Conservation (phyloP, 2,329 filamentous ascomycete genomes). For the Reticulascus tulasneorum region DNA sequence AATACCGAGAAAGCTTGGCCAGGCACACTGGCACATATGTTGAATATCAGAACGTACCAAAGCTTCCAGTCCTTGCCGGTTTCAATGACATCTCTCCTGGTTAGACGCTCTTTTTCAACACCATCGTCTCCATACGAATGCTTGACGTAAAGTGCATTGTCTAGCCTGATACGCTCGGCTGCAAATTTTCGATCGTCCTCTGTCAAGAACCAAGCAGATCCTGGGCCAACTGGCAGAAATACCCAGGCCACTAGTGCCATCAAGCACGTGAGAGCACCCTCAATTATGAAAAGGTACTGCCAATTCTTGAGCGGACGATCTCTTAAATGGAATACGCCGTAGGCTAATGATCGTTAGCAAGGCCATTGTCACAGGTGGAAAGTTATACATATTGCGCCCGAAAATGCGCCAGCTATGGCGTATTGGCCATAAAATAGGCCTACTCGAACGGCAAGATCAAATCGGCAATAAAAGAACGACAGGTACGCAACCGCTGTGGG, state of each 20-base stretch:
- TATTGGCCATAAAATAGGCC: conserved; percentile 55
- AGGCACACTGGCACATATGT: conserved; percentile 28
- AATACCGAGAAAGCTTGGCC: conserved; percentile 27
- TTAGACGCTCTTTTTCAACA: conserved; percentile 18
- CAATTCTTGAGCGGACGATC: conserved; percentile 28
- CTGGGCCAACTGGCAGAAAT: conserved; percentile 32
- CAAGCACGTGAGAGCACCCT: conserved; percentile 34
- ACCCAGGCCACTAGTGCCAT: conserved; percentile 32
- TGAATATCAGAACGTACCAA: conserved; percentile 27
- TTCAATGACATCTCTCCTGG: conserved; percentile 25
- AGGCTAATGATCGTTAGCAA: conserved; percentile 19
- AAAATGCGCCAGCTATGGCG: conserved; percentile 51
- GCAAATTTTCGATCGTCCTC: conserved; percentile 30
- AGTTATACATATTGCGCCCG: conserved; percentile 39
- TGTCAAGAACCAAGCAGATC: conserved; percentile 33
- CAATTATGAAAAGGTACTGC: conserved; percentile 42
- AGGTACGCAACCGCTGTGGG: conserved; percentile 56
- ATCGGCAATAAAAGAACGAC: conserved; percentile 54
- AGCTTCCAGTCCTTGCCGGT: conserved; percentile 31
- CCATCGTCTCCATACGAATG: conserved; percentile 18
- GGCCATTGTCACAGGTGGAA: conserved; percentile 3
- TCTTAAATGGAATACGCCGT: conserved; percentile 34
- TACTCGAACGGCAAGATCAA: conserved; percentile 50
- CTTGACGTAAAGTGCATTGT: conserved; percentile 26
- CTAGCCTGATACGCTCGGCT: conserved; percentile 27